Base-by-base conservation (phyloP, 371 early-diverging fungal genomes). In the Polyrhizophydium stewartii region DNA sequence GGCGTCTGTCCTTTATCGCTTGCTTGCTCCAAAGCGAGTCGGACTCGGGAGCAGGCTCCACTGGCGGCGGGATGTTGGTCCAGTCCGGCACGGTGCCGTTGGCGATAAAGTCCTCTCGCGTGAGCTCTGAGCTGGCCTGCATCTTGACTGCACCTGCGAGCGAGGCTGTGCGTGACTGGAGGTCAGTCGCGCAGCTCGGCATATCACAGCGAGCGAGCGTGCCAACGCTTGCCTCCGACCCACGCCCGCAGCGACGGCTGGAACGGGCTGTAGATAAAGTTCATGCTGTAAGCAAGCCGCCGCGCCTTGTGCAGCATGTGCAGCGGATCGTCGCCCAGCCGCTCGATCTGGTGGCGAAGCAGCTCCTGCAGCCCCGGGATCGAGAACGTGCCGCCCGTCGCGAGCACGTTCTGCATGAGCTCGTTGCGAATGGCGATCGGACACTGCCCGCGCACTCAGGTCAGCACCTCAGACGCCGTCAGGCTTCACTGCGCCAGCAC, bases 201-300 rank as follows among this genome's bases (percentile, higher is more conserved):
- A n/a, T n/a, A n/a, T n/a, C n/a, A n/a, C n/a, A n/a, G n/a, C n/a
- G n/a, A n/a, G n/a, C n/a, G n/a, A n/a, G n/a, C n/a, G n/a, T n/a
- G 43, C 43, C 17, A 43, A 43, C 7, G 49, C 49, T 28, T 16
- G 16, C 53, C 53, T 30, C 53, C 53, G 35, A 53, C n/a, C 53
- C 53, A 53, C 27, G 32, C 53, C 30, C 35, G 6, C 35, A 32
- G n/a, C 2, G 53, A 5, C 7, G 53, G 53, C 53, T 53, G 53
- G 24, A 53, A 53, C n/a, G 53, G 53, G 35, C 53, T 53, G 53
- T 30, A 25, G 12, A 53, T 53, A 31, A 30, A 53, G 24, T 25
- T 3, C 16, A 25, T 30, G 9, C 25, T 53, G 30, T 3, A 31
- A 53, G 5, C 53, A 2, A 53, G 35, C 5, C 13, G 13, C 13